phyloP scores from a whole-genome alignment of 768 basidiomycete species.

The Lentinus brumalis region DNA sequence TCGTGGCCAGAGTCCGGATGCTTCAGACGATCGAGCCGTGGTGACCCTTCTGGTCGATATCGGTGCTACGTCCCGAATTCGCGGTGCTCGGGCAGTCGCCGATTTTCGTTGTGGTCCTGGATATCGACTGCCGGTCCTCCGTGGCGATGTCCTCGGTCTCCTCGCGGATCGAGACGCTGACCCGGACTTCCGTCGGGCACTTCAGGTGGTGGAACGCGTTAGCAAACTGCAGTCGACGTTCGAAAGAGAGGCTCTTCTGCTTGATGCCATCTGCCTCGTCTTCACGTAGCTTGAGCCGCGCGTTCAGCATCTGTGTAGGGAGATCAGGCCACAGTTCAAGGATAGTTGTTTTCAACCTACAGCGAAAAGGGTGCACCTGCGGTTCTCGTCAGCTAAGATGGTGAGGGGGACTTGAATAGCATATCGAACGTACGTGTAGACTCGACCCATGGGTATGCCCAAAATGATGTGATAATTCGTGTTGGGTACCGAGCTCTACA shows the following conservation, averaged over 20 bases:
- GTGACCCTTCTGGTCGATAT: not conserved
- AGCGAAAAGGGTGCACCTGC: not conserved
- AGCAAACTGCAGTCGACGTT: conserved; percentile 1
- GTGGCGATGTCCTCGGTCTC: not conserved
- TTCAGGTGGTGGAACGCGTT: not conserved
- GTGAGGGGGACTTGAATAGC: not conserved
- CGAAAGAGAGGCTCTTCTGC: not conserved
- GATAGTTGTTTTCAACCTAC: not conserved
- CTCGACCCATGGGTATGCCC: not conserved
- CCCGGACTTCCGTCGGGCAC: not conserved
- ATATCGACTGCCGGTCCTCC: not conserved
- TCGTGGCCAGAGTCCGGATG: too few relatives aligned
- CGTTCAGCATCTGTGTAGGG: not conserved
- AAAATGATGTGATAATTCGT: not conserved
- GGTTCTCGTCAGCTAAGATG: not conserved
- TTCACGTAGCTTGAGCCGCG: not conserved
- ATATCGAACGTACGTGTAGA: not conserved
- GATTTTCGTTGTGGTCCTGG: not conserved
- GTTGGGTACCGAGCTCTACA: not conserved
- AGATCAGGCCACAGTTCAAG: not conserved
- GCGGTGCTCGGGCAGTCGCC: not conserved
- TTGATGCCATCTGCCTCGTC: not conserved
- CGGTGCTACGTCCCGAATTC: not conserved
- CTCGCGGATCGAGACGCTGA: not conserved
- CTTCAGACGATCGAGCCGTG: not conserved